Evolutionary conservation across 2,329 filamentous ascomycete species (phyloP), one percentile per base, ranked within the genome.

Genomic region (Gyromitra esculenta): DNA sequence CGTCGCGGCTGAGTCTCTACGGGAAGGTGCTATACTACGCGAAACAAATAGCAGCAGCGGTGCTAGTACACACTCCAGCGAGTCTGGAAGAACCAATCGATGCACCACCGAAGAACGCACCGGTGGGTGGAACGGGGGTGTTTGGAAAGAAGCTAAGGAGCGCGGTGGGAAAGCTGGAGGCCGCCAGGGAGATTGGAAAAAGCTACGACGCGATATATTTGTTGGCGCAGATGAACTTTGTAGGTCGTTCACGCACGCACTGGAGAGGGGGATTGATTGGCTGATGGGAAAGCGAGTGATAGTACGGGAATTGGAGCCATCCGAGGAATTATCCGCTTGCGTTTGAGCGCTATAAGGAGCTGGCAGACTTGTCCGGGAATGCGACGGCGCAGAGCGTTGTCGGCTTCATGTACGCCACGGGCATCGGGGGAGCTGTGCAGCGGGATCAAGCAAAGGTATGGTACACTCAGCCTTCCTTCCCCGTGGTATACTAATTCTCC

Each of bases 321-420:
- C 94, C 95, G 1, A 88, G 91, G 79, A 90, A 97, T 82, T 93
- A 97, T 80, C 86, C 88, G 41, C 87, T 89, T 62, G 93, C 96
- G 0, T 97, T 97, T 82, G 86, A 88, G 79, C 88, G 93, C 85
- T 99, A 98, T 84, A 87, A 92, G 78, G 87, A 90, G 77, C 87
- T 99, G 69, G 93, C 95, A 1, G 87, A 87, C 18, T 83, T 91
- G 75, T 88, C 91, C 79, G 96, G 95, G 57, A 98, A 99, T 83
- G 91, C 89, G 79, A 97, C 95, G 11, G 96, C 96, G 0, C 93
- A 98, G 83, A 91, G 97, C 84, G 97, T 99, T 95, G 83, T 98
- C 60, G 96, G 93, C 0, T 89, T 99, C 80, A 96, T 97, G 88
- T 95, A 99, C 84, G 94, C 94, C 45, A 99, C 96, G 0, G 96